A percentile compares a stretch with the other conserved stretches of the same genome.
Conservation (phyloP, 805 yeast species). For the Suhomyces vadensis region DNA sequence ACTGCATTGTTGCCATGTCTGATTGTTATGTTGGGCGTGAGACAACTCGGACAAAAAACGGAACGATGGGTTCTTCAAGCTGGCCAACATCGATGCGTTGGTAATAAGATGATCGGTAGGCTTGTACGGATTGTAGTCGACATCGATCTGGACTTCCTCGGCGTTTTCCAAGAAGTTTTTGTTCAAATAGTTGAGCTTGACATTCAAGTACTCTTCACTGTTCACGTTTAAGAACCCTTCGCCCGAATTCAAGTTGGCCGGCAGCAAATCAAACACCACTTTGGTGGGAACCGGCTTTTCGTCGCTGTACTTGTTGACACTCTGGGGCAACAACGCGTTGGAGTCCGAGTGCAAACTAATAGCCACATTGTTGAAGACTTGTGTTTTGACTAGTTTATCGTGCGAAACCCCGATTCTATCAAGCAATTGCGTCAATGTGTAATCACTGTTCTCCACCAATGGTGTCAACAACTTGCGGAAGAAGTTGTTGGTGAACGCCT, state of each 20-base stretch:
- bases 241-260: conserved; percentile 38
- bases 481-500: conserved; percentile 45
- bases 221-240: conserved; percentile 37
- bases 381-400: conserved; percentile 42
- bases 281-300: conserved; percentile 48
- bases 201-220: conserved; percentile 39
- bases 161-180: conserved; percentile 51
- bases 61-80: conserved; percentile 46
- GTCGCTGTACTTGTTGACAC: conserved; percentile 29
- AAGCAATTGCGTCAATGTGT: conserved; percentile 45
- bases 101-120: conserved; percentile 47
- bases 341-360: conserved; percentile 46
- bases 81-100: conserved; percentile 45
- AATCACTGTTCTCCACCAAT: conserved; percentile 40
- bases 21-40: conserved; percentile 42
- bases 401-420: conserved; percentile 32
- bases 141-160: conserved; percentile 50
- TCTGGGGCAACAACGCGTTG: conserved; percentile 23
- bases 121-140: conserved; percentile 55
- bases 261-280: conserved; percentile 42
- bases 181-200: conserved; percentile 42
- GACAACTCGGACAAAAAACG: conserved; percentile 38
- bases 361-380: conserved; percentile 43
- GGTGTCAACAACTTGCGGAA: conserved; percentile 49
- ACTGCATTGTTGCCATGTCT: conserved; percentile 54